Percentiles rank a stretch among this genome's conserved stretches.
Conservation (phyloP, 176 grass and related monocot genomes). For the Cocos nucifera region DNA sequence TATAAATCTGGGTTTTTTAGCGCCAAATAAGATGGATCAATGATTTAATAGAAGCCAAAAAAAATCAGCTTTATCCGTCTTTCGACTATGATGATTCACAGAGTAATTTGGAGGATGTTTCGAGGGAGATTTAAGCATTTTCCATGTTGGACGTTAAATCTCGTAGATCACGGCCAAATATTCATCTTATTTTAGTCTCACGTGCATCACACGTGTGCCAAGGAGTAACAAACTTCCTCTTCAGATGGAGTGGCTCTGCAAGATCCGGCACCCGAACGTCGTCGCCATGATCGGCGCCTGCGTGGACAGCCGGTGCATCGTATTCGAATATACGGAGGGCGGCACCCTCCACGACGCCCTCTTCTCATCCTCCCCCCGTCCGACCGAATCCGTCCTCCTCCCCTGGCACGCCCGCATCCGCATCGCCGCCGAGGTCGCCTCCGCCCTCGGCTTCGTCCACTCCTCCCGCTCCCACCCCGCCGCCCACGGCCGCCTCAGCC, state of each 20-base stretch:
- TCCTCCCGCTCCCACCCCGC: background rate
- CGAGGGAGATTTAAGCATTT: too few relatives aligned
- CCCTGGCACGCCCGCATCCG: constrained; percentile 13
- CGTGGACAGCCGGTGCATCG: constrained; percentile 4
- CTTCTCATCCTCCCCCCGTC: background rate
- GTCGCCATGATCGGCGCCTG: constrained; percentile 3
- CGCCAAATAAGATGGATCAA: too few relatives aligned
- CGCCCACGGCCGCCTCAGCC: constrained; percentile 12
- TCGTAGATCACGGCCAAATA: too few relatives aligned
- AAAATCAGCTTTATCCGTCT: too few relatives aligned
- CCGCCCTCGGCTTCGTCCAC: constrained; percentile 15
- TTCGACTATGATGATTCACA: too few relatives aligned
- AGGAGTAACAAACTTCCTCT: background rate
- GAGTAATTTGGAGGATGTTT: too few relatives aligned
- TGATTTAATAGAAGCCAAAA: too few relatives aligned
- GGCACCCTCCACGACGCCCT: constrained; percentile 14
- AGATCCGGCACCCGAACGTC: constrained; percentile 8
- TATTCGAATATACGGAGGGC: background rate
- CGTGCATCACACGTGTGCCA: too few relatives aligned
- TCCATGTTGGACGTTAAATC: too few relatives aligned
- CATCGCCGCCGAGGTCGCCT: constrained; percentile 10
- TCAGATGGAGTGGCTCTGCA: background rate
- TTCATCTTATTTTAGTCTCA: too few relatives aligned
- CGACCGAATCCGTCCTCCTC: background rate
- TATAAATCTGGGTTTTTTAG: too few relatives aligned